Base-by-base conservation (phyloP, 495 filamentous ascomycete species). In the Lophiostoma macrostomum region DNA sequence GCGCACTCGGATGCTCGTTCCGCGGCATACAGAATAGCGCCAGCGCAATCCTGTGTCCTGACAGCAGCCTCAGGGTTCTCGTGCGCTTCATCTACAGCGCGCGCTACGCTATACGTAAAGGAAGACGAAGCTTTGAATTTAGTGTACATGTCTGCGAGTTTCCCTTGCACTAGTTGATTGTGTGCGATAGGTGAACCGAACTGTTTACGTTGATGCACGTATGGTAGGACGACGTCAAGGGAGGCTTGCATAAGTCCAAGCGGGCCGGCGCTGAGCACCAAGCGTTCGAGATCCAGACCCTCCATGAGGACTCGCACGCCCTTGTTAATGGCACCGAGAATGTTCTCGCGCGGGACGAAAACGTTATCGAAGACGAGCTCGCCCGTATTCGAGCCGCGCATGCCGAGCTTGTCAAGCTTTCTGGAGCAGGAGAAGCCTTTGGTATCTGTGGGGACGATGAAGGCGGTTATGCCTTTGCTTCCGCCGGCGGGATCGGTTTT, bases 341-440 rank as follows among this genome's bases (percentile, higher is more conserved):
- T 71, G 63, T 96, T 88, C 51, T 84, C 81, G 11, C 72, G 67
- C 2, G 94, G 91, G 10, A 98, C 88, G 64, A 96, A 96, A 30
- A 97, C 90, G 61, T 87, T 78, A 18, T 95, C 90, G 61, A 98
- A 95, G 40, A 94, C 74, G 11, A 98, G 76, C 71, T 98, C 93
- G 60, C 93, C 94, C 5, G 94, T 97, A 71, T 98, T 97, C 30
- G 84, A 90, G 43, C 93, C 93, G 22, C 93, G 84, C 93, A 98
- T 98, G 47, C 93, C 93, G 57, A 98, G 85, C 73, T 98, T 98
- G 72, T 98, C 94, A 7, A 98, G 81, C 71, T 97, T 98, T 28
- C 89, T 81, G 19, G 88, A 80, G 64, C 85, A 89, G 40, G 83
- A 86, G 75, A 96, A 96, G 54, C 93, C 93, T 6, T 79, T 61